A percentile compares a stretch with the other conserved stretches of the same genome.
Conservation (phyloP, 2,329 filamentous ascomycete species). For the Xylariales sp. region DNA sequence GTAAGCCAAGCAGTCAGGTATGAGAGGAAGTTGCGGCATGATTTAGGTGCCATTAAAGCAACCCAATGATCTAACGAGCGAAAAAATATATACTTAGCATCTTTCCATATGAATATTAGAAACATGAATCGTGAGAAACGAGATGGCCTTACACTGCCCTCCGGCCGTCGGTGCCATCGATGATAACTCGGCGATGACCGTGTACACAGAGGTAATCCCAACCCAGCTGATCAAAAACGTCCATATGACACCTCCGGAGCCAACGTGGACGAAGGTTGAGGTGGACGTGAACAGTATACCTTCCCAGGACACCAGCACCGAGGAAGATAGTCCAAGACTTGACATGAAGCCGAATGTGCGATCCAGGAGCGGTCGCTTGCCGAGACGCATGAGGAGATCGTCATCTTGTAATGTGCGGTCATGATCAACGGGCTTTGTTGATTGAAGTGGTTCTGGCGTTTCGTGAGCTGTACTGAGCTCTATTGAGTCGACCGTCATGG, state of each 20-base stretch:
- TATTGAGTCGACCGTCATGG: too few species aligned
- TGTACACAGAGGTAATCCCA: too few species aligned
- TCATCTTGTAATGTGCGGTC: not conserved
- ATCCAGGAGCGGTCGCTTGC: not conserved
- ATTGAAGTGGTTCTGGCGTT: too few species aligned
- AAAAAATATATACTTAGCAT: not conserved
- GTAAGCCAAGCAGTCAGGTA: not conserved
- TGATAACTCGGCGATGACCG: too few species aligned
- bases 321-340: not conserved
- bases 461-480: too few species aligned
- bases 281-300: not conserved
- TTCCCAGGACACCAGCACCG: not conserved
- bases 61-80: not conserved
- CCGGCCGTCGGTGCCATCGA: not conserved
- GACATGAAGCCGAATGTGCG: not conserved
- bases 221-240: not conserved
- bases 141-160: not conserved
- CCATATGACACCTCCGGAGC: not conserved
- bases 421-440: too few species aligned
- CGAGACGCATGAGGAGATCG: not conserved
- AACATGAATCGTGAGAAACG: not conserved
- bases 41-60: not conserved
- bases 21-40: not conserved
- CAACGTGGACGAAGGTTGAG: not conserved
- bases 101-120: not conserved